These are phyloP conservation scores for Atkinsonella texensis DNA, from an alignment of 2,329 filamentous ascomycete species.

Conservation along the genomic window DNA sequence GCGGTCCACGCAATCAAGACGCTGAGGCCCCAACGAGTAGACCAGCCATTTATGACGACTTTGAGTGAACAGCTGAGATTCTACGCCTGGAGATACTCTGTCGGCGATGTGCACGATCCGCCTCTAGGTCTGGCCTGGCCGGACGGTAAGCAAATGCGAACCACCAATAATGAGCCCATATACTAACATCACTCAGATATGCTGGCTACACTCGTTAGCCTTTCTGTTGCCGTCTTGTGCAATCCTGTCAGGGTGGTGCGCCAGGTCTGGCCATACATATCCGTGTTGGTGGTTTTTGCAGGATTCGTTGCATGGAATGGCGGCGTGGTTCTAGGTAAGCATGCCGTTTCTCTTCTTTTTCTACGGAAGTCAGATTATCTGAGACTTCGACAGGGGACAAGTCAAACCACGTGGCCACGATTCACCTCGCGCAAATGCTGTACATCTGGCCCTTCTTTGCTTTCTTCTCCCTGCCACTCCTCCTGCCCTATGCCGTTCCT, in stretches of 20 bases:
- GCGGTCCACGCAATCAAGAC: constrained; percentile 38
- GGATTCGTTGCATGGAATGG: constrained; percentile 78
- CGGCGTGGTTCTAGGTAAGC: constrained; percentile 73
- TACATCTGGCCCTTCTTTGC: constrained; percentile 86
- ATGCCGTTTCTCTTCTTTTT: not conserved
- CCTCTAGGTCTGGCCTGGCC: constrained; percentile 33
- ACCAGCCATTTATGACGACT: constrained; percentile 19
- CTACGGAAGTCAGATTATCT: not conserved
- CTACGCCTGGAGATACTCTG: constrained; percentile 30
- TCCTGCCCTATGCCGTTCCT: constrained; percentile 41
- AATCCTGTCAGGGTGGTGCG: constrained; percentile 34
- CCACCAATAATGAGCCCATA: not conserved
- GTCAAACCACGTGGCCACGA: constrained; percentile 78
- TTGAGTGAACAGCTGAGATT: constrained; percentile 24
- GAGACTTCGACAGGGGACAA: constrained; percentile 59
- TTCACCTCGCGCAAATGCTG: constrained; percentile 85
- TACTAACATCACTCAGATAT: constrained; percentile 28
- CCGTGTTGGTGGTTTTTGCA: constrained; percentile 55
- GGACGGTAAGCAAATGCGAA: constrained; percentile 29
- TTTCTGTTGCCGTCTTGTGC: constrained; percentile 43
- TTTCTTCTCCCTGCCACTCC: constrained; percentile 79
- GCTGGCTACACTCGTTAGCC: constrained; percentile 46
- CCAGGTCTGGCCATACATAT: constrained; percentile 46
- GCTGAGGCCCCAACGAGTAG: constrained; percentile 21
- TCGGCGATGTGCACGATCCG: constrained; percentile 44